Percentiles rank a stretch among this genome's conserved stretches.
Evolutionary conservation across 169 alveolate genomes (phyloP).

Genomic region (Eimeria falciformis): DNA sequence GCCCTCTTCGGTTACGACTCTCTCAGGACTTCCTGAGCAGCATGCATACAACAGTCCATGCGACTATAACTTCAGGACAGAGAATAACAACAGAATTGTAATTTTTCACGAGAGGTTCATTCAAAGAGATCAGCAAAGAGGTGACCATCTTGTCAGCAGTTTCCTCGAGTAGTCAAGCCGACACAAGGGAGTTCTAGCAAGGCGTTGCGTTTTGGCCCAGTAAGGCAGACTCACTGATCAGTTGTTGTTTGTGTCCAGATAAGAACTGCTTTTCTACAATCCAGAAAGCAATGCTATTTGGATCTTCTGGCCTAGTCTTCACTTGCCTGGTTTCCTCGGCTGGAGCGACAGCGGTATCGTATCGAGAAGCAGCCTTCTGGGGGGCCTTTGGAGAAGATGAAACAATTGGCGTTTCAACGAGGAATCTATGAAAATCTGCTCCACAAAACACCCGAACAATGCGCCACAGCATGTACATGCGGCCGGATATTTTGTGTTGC

Average conservation of each 20-base stretch:
- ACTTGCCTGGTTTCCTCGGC: neutral
- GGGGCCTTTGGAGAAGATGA: neutral
- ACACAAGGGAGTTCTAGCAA: no score
- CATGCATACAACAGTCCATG: neutral
- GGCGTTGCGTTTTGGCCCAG: no score
- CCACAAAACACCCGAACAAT: neutral
- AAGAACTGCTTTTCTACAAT: neutral
- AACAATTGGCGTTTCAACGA: neutral
- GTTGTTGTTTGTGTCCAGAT: neutral
- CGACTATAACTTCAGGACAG: neutral
- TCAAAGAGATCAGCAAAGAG: no score
- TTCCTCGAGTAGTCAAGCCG: no score
- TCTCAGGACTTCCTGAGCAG: neutral
- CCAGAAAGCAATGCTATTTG: constrained; percentile 19
- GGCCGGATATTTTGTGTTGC: no score
- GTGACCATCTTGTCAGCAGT: no score
- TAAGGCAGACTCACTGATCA: neutral
- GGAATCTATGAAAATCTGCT: constrained; percentile 34
- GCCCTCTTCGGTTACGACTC: neutral
- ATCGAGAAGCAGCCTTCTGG: neutral
- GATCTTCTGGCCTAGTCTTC: constrained; percentile 7
- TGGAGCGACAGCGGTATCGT: neutral
- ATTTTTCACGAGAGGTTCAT: no score
- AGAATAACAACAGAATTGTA: no score
- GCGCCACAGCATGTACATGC: no score